Percentiles rank a stretch among this genome's conserved stretches.
Evolutionary conservation across 2,329 filamentous ascomycete genomes (phyloP).

Genomic region (Penicillium carneum): DNA sequence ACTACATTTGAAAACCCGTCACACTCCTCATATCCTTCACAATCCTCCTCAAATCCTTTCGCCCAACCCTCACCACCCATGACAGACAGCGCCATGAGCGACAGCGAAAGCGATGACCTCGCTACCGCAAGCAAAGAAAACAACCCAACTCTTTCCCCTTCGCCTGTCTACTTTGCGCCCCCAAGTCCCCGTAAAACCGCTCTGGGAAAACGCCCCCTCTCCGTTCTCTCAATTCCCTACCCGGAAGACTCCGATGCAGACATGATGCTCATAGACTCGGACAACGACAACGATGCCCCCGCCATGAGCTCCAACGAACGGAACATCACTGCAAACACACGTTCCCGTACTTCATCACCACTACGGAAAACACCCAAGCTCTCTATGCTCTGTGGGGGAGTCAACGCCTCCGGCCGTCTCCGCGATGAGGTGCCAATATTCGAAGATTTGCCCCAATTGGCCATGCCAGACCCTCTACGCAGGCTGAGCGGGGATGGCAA

Average conservation of each 20-base stretch:
- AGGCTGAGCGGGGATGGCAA: slow-evolving; percentile 29
- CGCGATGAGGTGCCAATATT: slow-evolving; percentile 44
- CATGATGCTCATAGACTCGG: slow-evolving; percentile 40
- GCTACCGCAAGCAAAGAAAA: slow-evolving; percentile 59
- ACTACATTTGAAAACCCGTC: background rate
- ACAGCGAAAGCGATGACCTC: slow-evolving; percentile 35
- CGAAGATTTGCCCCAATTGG: slow-evolving; percentile 39
- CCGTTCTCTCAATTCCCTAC: slow-evolving; percentile 48
- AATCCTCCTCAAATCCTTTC: slow-evolving; percentile 3
- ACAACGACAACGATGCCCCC: slow-evolving; percentile 37
- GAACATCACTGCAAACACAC: slow-evolving; percentile 51
- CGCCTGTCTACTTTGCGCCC: slow-evolving; percentile 46
- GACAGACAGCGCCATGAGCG: slow-evolving; percentile 25
- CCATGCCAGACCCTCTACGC: slow-evolving; percentile 23
- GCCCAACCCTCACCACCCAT: slow-evolving; percentile 10
- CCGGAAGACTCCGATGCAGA: slow-evolving; percentile 43
- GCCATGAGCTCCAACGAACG: slow-evolving; percentile 48
- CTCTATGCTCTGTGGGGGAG: slow-evolving; percentile 33
- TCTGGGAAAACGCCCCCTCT: slow-evolving; percentile 54
- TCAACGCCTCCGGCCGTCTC: slow-evolving; percentile 36
- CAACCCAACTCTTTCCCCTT: slow-evolving; percentile 52
- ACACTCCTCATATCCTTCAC: background rate
- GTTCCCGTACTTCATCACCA: slow-evolving; percentile 34
- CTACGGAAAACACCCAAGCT: slow-evolving; percentile 49
- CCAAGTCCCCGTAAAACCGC: slow-evolving; percentile 48